A percentile compares a stretch with the other conserved stretches of the same genome.
Evolutionary conservation across 148 eudicot genomes (phyloP).

Genomic region (Fallopia convolvulus): DNA sequence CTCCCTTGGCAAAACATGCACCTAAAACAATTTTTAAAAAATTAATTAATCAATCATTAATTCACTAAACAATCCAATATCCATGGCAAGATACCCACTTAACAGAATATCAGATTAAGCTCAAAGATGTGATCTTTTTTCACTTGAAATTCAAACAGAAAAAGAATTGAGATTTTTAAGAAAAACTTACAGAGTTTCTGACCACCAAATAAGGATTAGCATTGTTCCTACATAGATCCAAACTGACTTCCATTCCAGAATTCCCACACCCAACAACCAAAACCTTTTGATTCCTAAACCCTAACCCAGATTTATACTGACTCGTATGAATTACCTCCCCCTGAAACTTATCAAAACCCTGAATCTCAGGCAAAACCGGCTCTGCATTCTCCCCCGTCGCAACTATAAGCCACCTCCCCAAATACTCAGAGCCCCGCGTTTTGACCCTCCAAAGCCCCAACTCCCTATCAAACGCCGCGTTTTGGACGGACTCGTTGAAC

Average conservation of each 20-base stretch:
- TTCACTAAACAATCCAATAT: too few relatives aligned
- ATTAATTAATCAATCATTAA: not conserved
- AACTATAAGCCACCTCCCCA: conserved; percentile 64
- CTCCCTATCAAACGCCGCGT: conserved; percentile 34
- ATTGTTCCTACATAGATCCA: conserved; percentile 58
- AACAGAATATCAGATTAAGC: not conserved
- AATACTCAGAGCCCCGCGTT: conserved; percentile 34
- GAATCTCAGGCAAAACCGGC: conserved; percentile 63
- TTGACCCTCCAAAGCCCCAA: conserved; percentile 42
- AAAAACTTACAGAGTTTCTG: conserved; percentile 54
- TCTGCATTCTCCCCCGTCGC: conserved; percentile 98
- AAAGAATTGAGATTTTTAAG: not conserved
- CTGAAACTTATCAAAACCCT: conserved; percentile 51
- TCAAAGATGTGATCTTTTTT: not conserved
- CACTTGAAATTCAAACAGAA: too few relatives aligned
- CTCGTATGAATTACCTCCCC: conserved; percentile 71
- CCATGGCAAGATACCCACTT: too few relatives aligned
- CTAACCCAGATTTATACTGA: conserved; percentile 43
- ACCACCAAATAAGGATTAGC: conserved; percentile 55
- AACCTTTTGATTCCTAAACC: conserved; percentile 30
- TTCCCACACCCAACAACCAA: conserved; percentile 78
- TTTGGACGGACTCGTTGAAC: conserved; percentile 48
- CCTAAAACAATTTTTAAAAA: conserved; percentile 20
- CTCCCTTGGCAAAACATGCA: conserved; percentile 86
- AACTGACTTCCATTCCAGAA: conserved; percentile 72